Conservation (phyloP, 306 rosid genomes). For the Lotus japonicus region DNA sequence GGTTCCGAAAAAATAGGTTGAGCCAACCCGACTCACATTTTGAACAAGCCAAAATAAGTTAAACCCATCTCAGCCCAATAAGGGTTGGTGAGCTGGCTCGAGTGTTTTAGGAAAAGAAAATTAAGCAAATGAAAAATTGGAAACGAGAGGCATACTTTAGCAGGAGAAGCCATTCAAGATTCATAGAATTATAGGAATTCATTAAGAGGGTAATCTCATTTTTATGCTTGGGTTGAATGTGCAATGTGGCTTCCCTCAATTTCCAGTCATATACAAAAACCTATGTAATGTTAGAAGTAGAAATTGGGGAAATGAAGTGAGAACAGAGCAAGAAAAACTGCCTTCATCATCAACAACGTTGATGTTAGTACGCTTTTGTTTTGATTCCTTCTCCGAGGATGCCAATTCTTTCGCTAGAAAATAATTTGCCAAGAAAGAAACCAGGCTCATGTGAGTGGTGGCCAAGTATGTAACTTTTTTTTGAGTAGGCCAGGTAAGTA, state of each 20-base stretch:
- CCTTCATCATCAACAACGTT: constrained; percentile 72
- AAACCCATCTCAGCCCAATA: too few relatives aligned
- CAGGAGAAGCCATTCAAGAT: constrained; percentile 58
- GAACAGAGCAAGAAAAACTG: constrained; percentile 29
- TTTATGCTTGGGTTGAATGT: constrained; percentile 65
- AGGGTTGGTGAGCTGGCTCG: too few relatives aligned
- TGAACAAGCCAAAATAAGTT: too few relatives aligned
- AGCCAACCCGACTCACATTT: too few relatives aligned
- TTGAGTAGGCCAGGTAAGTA: too few relatives aligned
- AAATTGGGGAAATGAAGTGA: background rate
- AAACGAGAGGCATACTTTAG: constrained; percentile 50
- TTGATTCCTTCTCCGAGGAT: constrained; percentile 61
- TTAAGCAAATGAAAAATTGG: too few relatives aligned
- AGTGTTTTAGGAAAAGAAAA: too few relatives aligned
- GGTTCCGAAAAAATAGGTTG: too few relatives aligned
- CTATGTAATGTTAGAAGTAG: background rate
- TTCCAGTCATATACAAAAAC: constrained; percentile 38
- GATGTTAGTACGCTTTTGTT: constrained; percentile 56
- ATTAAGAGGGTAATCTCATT: constrained; percentile 44
- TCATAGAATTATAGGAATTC: constrained; percentile 43
- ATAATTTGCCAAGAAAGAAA: constrained; percentile 79
- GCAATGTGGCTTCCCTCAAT: constrained; percentile 52
- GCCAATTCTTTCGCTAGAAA: constrained; percentile 75
- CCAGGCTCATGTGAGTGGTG: too few relatives aligned
- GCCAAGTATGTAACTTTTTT: too few relatives aligned